Conservation (phyloP, 2,329 filamentous ascomycete species). For the Rhytidhysteron rufulum region DNA sequence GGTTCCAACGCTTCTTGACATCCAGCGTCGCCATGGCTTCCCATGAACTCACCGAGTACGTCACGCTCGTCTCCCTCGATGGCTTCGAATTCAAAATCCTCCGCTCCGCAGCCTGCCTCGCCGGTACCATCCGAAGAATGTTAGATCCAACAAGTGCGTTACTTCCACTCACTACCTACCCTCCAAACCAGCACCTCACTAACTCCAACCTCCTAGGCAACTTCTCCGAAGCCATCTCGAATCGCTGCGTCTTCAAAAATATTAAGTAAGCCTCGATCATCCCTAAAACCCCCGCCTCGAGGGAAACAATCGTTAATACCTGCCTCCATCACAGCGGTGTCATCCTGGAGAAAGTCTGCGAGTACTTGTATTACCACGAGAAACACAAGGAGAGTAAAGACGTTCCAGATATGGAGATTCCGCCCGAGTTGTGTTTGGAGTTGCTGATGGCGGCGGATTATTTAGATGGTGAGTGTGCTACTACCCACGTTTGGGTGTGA, state of each 20-base stretch:
- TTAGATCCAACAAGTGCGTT: constrained; percentile 63
- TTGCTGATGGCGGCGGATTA: constrained; percentile 75
- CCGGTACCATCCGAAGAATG: constrained; percentile 71
- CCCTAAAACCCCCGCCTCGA: constrained; percentile 3
- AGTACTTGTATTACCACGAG: constrained; percentile 82
- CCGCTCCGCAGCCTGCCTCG: constrained; percentile 66
- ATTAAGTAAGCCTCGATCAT: constrained; percentile 79
- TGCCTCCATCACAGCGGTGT: constrained; percentile 52
- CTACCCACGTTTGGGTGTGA: too few relatives aligned
- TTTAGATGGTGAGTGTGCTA: constrained; percentile 58
- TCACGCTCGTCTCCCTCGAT: constrained; percentile 73
- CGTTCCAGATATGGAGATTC: constrained; percentile 77
- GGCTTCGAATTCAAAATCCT: constrained; percentile 73
- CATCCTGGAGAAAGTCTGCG: constrained; percentile 74
- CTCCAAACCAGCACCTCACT: not conserved
- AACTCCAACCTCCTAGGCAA: constrained; percentile 44
- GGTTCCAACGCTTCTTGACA: not conserved
- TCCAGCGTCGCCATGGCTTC: constrained; percentile 18
- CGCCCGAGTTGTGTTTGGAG: constrained; percentile 73
- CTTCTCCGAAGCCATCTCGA: constrained; percentile 62
- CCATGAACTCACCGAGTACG: constrained; percentile 56
- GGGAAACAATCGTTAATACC: not conserved
- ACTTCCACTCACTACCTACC: constrained; percentile 6
- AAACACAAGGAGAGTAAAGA: constrained; percentile 66
- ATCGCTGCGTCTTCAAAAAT: constrained; percentile 65